Conservation (phyloP, 805 yeast species). For the Wickerhamomyces bisporus region DNA sequence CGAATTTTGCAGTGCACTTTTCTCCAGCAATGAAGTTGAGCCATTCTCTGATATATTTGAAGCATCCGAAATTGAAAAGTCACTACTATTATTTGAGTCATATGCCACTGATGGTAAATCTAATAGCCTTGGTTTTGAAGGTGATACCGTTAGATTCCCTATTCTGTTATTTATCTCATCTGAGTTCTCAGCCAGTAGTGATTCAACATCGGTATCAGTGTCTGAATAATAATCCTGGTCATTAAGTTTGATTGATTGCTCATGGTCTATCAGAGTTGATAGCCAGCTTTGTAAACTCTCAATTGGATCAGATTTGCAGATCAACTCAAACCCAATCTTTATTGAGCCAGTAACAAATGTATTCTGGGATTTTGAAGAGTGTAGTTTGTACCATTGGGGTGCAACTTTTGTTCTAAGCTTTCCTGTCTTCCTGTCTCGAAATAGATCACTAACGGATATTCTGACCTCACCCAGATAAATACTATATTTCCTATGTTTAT, state of each 20-base stretch:
- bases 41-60: neutral
- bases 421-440: slow-evolving; percentile 8
- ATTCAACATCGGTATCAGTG: slow-evolving; percentile 23
- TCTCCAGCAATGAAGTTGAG: neutral
- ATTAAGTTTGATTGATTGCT: slow-evolving; percentile 9
- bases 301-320: slow-evolving; percentile 14
- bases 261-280: slow-evolving; percentile 3
- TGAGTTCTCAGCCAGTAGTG: slow-evolving; percentile 13
- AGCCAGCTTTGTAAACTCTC: slow-evolving; percentile 21
- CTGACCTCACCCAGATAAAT: slow-evolving; percentile 25
- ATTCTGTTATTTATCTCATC: slow-evolving; percentile 3
- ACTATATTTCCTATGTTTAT: slow-evolving; percentile 22
- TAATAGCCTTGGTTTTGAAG: neutral
- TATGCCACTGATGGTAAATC: neutral
- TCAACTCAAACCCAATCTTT: slow-evolving; percentile 36
- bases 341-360: slow-evolving; percentile 46
- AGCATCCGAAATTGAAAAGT: slow-evolving; percentile 1
- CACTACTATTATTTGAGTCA: slow-evolving; percentile 8
- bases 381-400: slow-evolving; percentile 41
- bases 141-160: neutral
- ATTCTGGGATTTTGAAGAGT: slow-evolving; percentile 34
- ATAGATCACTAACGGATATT: slow-evolving; percentile 17
- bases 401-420: slow-evolving; percentile 8
- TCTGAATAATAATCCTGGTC: slow-evolving; percentile 24
- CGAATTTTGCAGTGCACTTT: neutral